Base-by-base conservation (phyloP, 768 basidiomycete genomes). In the Amanita rimosa region DNA sequence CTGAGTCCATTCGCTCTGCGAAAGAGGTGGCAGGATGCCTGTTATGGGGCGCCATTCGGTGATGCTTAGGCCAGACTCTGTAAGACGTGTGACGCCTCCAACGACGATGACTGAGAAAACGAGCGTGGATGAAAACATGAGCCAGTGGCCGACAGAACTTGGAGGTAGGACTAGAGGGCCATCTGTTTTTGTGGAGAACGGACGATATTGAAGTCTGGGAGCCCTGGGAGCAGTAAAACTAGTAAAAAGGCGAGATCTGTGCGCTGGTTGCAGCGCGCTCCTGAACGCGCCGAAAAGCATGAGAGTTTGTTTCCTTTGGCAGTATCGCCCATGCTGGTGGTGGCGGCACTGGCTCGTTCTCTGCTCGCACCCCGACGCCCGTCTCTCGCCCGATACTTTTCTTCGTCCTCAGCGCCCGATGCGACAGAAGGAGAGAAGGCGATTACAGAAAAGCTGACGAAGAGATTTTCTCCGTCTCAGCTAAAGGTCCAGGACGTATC, bases 11-110 rank as follows among this genome's bases (percentile, higher is more conserved):
- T 88, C 79, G 6, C 69, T 77, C 19, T 72, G 63, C 1, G 78
- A 77, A 33, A 92, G 65, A 0, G 96, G 96, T 14, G 94, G 94
- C 14, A 93, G 60, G 44, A 90, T 70, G 13, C 96, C 96, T 21
- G 89, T 84, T 47, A 98, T 80, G 10, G 95, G 93, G 45, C 78
- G 75, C 96, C 96, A 99, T 73, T 99, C 96, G 19, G 93, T 96
- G 63, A 99, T 99, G 62, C 91, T 94, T 52, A 99, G 70, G 11
- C 96, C 96, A 13, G 92, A 95, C 66, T 99, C 96, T 1, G 96
- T 99, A 51, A 99, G 76, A 37, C 96, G 85, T 2, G 96, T 99
- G 51, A 99, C 77, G 7, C 95, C 96, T 24, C 96, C 96, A 4
- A 99, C 88, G 46, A 98, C 84, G 57, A 98, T 82, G 60, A 99